Percentiles rank a stretch among this genome's conserved stretches.
Evolutionary conservation across 768 basidiomycete species (phyloP).

Genomic region (Cubamyces sp.): DNA sequence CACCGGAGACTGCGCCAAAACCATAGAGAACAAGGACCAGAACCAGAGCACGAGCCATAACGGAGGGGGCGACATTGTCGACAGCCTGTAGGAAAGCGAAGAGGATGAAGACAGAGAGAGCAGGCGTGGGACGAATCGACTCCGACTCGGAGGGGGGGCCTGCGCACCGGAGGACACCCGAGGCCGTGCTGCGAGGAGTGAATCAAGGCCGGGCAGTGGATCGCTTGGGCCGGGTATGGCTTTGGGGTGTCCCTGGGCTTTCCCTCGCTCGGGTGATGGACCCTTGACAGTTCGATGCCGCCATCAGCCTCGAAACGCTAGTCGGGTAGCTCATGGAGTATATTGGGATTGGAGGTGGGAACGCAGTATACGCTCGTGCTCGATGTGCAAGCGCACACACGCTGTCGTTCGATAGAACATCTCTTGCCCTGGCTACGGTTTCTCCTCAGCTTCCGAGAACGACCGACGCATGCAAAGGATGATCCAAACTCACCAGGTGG

Average conservation of each 20-base stretch:
- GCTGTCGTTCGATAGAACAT: no score
- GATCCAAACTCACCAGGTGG: no score
- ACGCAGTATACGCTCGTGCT: neutral
- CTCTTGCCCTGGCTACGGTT: no score
- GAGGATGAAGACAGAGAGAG: neutral
- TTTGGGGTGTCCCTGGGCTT: neutral
- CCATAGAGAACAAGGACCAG: slow-evolving; percentile 1
- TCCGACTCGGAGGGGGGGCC: no score
- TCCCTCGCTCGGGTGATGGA: neutral
- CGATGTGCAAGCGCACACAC: no score
- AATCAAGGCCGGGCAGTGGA: neutral
- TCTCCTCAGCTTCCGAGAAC: no score
- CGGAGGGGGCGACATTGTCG: neutral
- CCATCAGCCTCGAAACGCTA: slow-evolving; percentile 7
- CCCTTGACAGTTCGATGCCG: slow-evolving; percentile 7
- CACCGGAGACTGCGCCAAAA: slow-evolving; percentile 7
- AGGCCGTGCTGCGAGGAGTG: slow-evolving; percentile 6
- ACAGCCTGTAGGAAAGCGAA: neutral
- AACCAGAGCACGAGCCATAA: slow-evolving; percentile 7
- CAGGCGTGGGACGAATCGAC: neutral
- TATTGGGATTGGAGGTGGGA: neutral
- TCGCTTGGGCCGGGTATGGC: neutral
- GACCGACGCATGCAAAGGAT: no score
- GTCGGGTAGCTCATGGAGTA: neutral
- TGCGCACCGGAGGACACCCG: neutral